Base-by-base conservation (phyloP, 1,284 basidiomycete species). In the Trichosporon sp. region DNA sequence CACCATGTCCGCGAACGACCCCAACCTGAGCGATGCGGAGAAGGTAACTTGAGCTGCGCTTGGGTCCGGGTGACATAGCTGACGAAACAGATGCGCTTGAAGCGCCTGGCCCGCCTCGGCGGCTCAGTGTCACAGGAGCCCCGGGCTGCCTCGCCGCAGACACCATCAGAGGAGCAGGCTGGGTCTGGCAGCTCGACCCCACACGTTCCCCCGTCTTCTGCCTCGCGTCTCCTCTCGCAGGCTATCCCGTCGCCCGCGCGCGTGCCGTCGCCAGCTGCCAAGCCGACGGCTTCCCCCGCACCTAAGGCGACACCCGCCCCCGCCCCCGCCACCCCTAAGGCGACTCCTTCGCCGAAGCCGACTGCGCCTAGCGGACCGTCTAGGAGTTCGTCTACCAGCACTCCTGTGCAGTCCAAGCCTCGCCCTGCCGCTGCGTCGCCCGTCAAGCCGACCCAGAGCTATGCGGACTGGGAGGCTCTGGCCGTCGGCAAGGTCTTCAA, bases 61-160 rank as follows among this genome's bases (percentile, higher is more conserved):
- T 11, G 5, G 2, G 7, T 43, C 11, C 26, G 14, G 7, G 14
- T 12, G 38, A 40, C 10, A 12, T 40, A 43, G n/a, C 68, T 68
- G 67, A 67, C 32, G 46, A 19, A 46, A 37, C 80, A 96, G 93
- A 94, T 96, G 79, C 92, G 93, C 75, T 84, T 92, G 81, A 95
- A 94, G 84, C 89, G 93, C 71, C 87, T 96, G 54, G 93, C 91
- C 61, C 91, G 91, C 79, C 86, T 94, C 32, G 90, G 91, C 78
- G 84, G 81, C 63, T 75, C 84, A 40, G 51, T 69, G 32, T 63
- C 31, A 8, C 59, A 19, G 68, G 68, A 67, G 46, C 69, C 70
- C 66, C 69, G 65, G 68, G 43, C 11, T 51, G 66, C 40, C 6
- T 46, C 38, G 19, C 64, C 64, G 38, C 38, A 43, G 40, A 43